Percentiles rank a stretch among this genome's conserved stretches.
Evolutionary conservation across 768 basidiomycete genomes (phyloP).

Genomic region (Dictyophora rubrovolvata): DNA sequence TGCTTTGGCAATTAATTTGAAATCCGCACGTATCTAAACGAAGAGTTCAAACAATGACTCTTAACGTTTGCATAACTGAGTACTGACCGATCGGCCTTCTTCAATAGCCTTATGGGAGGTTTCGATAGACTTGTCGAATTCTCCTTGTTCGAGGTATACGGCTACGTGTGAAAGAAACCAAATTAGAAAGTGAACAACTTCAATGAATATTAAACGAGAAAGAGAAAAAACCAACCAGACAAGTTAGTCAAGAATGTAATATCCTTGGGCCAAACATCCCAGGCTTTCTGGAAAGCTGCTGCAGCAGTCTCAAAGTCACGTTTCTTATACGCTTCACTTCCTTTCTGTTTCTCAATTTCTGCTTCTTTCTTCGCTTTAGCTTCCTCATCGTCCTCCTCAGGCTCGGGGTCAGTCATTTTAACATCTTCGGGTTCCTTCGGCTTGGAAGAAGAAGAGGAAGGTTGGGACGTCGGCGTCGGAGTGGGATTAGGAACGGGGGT

Average conservation of each 20-base stretch:
- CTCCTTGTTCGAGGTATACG: slow-evolving; percentile 86
- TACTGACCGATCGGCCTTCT: slow-evolving; percentile 68
- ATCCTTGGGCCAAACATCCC: slow-evolving; percentile 91
- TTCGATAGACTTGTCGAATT: slow-evolving; percentile 86
- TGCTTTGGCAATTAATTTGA: slow-evolving; percentile 91
- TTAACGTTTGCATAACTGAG: neutral
- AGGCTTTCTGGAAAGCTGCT: slow-evolving; percentile 71
- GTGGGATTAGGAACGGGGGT: slow-evolving; percentile 23
- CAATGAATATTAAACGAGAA: neutral
- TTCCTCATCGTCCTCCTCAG: slow-evolving; percentile 54
- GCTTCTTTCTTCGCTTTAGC: slow-evolving; percentile 69
- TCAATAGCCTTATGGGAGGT: slow-evolving; percentile 94
- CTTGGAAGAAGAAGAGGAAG: slow-evolving; percentile 35
- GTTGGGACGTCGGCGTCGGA: slow-evolving; percentile 28
- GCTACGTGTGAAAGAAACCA: slow-evolving; percentile 34
- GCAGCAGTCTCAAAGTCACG: slow-evolving; percentile 73
- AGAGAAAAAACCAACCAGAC: slow-evolving; percentile 40
- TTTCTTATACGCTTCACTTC: slow-evolving; percentile 76
- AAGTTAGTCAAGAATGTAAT: slow-evolving; percentile 89
- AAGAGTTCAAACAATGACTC: neutral
- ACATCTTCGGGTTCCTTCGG: slow-evolving; percentile 39
- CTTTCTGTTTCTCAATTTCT: slow-evolving; percentile 67
- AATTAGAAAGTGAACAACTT: slow-evolving; percentile 3
- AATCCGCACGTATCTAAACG: slow-evolving; percentile 74
- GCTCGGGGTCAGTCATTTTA: slow-evolving; percentile 41